Evolutionary conservation across 192 early-diverging fungal species (phyloP), one percentile per base, ranked within the genome.

Genomic region (Backusella westeae): DNA sequence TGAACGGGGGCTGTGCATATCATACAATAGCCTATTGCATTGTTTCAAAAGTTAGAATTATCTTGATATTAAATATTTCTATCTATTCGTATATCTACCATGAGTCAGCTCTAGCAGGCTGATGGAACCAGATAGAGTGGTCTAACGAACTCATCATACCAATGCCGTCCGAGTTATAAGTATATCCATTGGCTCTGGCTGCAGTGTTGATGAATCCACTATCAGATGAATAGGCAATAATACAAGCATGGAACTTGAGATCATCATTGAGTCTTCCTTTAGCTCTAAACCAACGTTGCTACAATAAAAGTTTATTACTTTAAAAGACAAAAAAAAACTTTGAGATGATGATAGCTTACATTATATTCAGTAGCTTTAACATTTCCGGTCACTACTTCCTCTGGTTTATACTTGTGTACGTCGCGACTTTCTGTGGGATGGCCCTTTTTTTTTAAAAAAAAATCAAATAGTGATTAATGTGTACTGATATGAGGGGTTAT

Each of bases 111-210:
- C 93, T 79, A 80, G 94, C 93, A 0, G 91, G 89, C 65, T 83
- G 85, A 79, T 98, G 95, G 86, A 97, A 98, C 94, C 94, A 98
- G 44, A 94, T 89, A 7, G 89, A 84, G 69, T 92, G 91, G 73
- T 93, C 92, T 32, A 94, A 82, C 17, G 87, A 89, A 0, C 89
- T 92, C 74, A 91, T 83, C 89, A 91, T 90, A n/a, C 85, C 82
- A 35, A 87, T 26, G 6, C 29, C 26, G 8, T 36, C 36, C 10
- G 63, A 52, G 1, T 26, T 41, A 23, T 67, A 65, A 1, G 32
- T 1, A 19, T 75, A 15, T 8, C 79, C 79, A 46, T 75, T 77
- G 2, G 75, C 69, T 34, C 29, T 49, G 0, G 76, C 67, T 23
- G 88, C 69, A 3, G 90, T 89, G 44, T 83, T 79, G 52, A 89